Base-by-base conservation (phyloP, 176 grass and related monocot genomes). In the Aegilops bicornis region DNA sequence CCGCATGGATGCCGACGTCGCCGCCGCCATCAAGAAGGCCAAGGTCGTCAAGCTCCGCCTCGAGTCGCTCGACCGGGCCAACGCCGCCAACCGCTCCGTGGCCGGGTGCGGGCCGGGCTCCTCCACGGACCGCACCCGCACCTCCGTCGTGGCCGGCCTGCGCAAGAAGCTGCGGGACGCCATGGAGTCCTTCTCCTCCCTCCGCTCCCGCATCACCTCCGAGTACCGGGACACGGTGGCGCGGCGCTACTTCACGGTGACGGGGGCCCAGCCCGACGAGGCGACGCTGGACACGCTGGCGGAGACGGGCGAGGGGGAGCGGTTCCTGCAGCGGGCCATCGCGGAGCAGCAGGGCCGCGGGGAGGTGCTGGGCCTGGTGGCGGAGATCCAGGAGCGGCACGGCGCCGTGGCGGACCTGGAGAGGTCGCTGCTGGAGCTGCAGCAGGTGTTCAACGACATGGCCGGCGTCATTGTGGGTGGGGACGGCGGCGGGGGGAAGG, bases 381-480 rank as follows among this genome's bases (percentile, higher is more conserved):
- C 96, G 1, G 96, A 98, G 89, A 98, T 98, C 61, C 93, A 95
- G 91, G 96, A 98, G 86, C 91, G 96, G 78, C 96, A 93, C 64
- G 88, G 89, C 74, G 93, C 96, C 10, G 89, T 95, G 65, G 82
- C 87, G 22, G 86, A 95, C 24, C 90, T 98, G 25, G 96, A 98
- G 87, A 77, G 96, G 8, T 72, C 63, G 72, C 81, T 98, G 39
- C 72, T 88, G 10, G 96, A 98, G 93, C 93, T 98, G 65, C 96
- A 98, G 81, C 96, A 98, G 86, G 96, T 98, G 68, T 98, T 98
- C 89, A 90, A 93, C 83, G 96, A 95, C 93, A 98, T 98, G 96
- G 91, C 93, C 0, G 96, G 27, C 27, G 27, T 27, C 27, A 1
- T 27, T 27, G 27, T 27, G 27, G 27, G 27, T 27, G 27, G 27